Evolutionary conservation across 2,329 filamentous ascomycete genomes (phyloP), one percentile per base, ranked within the genome.

Genomic region (Penicillium sp.): DNA sequence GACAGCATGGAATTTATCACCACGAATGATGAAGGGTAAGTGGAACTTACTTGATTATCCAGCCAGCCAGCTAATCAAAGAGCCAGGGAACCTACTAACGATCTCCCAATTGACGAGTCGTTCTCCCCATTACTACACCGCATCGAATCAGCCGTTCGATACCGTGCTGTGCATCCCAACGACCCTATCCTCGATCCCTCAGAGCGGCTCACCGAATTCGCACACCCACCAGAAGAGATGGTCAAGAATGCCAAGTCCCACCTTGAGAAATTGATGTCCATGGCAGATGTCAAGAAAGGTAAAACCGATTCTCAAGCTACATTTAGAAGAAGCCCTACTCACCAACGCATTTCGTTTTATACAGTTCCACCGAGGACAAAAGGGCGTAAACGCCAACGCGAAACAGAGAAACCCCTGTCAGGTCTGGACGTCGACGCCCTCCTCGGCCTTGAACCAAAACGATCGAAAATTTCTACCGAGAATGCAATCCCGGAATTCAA

Each of bases 401-500:
- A 95, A 30, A 75, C 82, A 0, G 82, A 88, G 56, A 93, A 93
- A 65, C 94, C 94, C 0, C 83, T 96, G 9, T 97, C 93, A 0
- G 92, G 92, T 19, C 86, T 99, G 38, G 89, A 97, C 65, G 83
- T 97, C 37, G 88, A 92, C 57, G 86, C 85, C 5, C 83, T 97
- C 2, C 84, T 97, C n/a, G 82, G 83, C 43, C 76, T 80, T 55
- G 78, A 82, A 53, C 63, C 63, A 2, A 83, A 76, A 41, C 79
- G 68, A 19, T 61, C 67, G 42, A 80, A 77, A 42, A 86, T 89
- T 54, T 82, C 84, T 9, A 71, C 82, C 0, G 82, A 88, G 10
- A 97, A 97, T 61, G 85, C 92, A 1, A 85, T 97, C 5, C 91
- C 94, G 0, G 90, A 93, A 57, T 97, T 96, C 82, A 95, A 92